phyloP scores from a whole-genome alignment of 2,329 filamentous ascomycete genomes.

The Botryotinia convoluta region DNA sequence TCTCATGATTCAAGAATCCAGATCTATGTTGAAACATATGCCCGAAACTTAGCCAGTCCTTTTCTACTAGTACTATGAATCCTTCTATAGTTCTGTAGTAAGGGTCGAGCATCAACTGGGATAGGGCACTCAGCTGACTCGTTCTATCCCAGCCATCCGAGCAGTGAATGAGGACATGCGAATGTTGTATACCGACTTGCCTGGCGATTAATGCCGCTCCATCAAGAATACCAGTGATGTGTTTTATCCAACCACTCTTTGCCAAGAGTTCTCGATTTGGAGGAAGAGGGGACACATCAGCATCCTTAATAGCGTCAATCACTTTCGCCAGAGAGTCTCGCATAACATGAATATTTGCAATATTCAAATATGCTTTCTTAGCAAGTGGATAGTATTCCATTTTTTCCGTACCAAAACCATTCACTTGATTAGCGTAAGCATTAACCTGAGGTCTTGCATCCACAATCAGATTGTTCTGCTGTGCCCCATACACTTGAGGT shows the following conservation, averaged over 20 bases:
- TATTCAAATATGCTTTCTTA: constrained; percentile 87
- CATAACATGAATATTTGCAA: constrained; percentile 99
- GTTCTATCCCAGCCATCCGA: constrained; percentile 99
- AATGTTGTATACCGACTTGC: constrained; percentile 87
- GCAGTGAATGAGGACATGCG: constrained; percentile 94
- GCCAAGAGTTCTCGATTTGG: constrained; percentile 78
- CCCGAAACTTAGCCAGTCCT: constrained; percentile 96
- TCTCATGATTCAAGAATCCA: constrained; percentile 83
- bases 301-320: constrained; percentile 86
- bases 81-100: constrained; percentile 93
- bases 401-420: constrained; percentile 91
- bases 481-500: constrained; percentile 78
- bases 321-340: constrained; percentile 84
- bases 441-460: constrained; percentile 94
- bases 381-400: constrained; percentile 97
- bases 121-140: constrained; percentile 85
- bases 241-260: constrained; percentile 87
- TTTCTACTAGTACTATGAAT: constrained; percentile 91
- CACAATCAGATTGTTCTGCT: constrained; percentile 91
- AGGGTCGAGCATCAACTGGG: constrained; percentile 91
- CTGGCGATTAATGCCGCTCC: constrained; percentile 81
- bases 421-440: constrained; percentile 88
- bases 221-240: constrained; percentile 80
- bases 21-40: constrained; percentile 97
- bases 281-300: constrained; percentile 78